Evolutionary conservation across 805 yeast species (phyloP).

Genomic region (Ogataea ganodermae): DNA sequence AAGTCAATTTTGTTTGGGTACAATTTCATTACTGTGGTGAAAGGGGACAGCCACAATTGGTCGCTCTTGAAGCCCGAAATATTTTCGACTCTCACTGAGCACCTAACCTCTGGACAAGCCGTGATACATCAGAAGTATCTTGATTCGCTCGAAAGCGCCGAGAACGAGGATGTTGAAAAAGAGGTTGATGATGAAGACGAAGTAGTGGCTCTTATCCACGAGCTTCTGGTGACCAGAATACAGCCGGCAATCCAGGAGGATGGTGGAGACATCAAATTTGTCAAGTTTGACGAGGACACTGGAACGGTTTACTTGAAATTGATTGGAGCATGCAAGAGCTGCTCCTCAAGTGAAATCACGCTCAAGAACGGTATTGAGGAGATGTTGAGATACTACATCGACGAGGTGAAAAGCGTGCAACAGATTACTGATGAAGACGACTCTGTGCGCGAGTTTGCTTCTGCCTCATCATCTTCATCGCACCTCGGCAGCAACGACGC

Average conservation of each 20-base stretch:
- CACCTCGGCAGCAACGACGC: neutral
- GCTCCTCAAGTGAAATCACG: conserved; percentile 89
- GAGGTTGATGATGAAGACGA: conserved; percentile 73
- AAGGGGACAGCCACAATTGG: conserved; percentile 49
- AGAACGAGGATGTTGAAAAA: conserved; percentile 39
- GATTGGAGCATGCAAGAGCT: conserved; percentile 95
- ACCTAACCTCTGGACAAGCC: conserved; percentile 55
- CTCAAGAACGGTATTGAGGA: conserved; percentile 93
- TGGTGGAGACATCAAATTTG: conserved; percentile 94
- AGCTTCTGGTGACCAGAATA: conserved; percentile 88
- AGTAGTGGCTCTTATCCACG: conserved; percentile 85
- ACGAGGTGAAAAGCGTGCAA: conserved; percentile 86
- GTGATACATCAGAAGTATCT: conserved; percentile 46
- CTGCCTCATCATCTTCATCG: conserved; percentile 2
- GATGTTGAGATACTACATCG: conserved; percentile 96
- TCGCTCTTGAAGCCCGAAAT: conserved; percentile 65
- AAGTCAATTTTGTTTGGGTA: conserved; percentile 77
- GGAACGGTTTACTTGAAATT: conserved; percentile 88
- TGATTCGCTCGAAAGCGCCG: conserved; percentile 36
- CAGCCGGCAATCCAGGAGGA: conserved; percentile 98
- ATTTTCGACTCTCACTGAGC: conserved; percentile 58
- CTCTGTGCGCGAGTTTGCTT: conserved; percentile 24
- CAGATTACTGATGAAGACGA: conserved; percentile 86
- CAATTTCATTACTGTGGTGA: conserved; percentile 82
- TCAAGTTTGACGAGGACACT: conserved; percentile 79